Conservation (phyloP, 2,329 filamentous ascomycete genomes). For the Arthroderma sp. region DNA sequence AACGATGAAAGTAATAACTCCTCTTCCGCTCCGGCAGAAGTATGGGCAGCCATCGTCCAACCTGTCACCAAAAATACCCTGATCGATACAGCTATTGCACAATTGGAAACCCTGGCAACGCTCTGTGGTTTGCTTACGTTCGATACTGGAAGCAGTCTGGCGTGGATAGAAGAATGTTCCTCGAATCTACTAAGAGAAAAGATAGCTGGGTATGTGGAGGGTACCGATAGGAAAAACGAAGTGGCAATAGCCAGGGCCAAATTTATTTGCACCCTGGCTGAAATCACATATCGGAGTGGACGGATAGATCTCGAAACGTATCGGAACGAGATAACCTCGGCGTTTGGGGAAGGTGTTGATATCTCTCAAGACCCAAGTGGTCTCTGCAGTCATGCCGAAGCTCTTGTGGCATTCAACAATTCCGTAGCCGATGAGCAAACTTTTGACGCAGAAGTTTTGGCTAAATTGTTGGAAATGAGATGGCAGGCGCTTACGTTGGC, state of each 20-base stretch:
- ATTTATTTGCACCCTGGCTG: conserved; percentile 43
- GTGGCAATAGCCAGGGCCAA: conserved; percentile 42
- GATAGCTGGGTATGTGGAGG: conserved; percentile 39
- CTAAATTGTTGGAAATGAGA: conserved; percentile 22
- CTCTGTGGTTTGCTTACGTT: conserved; percentile 38
- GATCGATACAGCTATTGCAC: conserved; percentile 54
- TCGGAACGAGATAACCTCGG: conserved; percentile 29
- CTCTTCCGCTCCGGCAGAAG: conserved; percentile 32
- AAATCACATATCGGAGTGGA: conserved; percentile 42
- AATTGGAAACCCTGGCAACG: conserved; percentile 43
- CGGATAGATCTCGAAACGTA: conserved; percentile 42
- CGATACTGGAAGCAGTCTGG: conserved; percentile 31
- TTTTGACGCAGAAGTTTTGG: conserved; percentile 18
- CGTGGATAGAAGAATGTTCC: conserved; percentile 47
- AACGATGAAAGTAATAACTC: conserved; percentile 1
- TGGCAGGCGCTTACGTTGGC: conserved; percentile 44
- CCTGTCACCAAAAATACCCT: conserved; percentile 51
- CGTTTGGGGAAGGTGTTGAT: conserved; percentile 29
- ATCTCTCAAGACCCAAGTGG: conserved; percentile 34
- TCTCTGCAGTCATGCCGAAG: conserved; percentile 43
- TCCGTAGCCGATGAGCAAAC: conserved; percentile 27
- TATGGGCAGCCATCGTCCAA: conserved; percentile 55
- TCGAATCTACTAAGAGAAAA: conserved; percentile 39
- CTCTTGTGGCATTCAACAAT: conserved; percentile 42
- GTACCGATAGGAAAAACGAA: conserved; percentile 36